These are phyloP conservation scores for Mortierella sp. DNA, from an alignment of 371 early-diverging fungal species.

Conservation along the genomic window DNA sequence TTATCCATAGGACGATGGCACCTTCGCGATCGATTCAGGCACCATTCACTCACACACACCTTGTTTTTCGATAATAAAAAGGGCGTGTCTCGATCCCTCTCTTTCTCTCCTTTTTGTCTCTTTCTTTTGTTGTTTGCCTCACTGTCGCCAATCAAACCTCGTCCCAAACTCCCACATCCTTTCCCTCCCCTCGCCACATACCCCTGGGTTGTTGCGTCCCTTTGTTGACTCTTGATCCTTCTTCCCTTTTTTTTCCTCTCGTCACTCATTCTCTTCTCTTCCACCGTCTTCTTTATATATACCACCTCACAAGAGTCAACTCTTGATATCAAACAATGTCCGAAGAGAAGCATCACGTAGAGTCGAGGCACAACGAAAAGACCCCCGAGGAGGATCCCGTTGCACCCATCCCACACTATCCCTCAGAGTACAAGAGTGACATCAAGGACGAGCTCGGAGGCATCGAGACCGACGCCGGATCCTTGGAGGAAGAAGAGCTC, in stretches of 20 bases:
- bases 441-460: slow-evolving; percentile 36
- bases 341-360: slow-evolving; percentile 8
- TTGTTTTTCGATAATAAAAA: slow-evolving; percentile 1
- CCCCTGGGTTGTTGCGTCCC: neutral
- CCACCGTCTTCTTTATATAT: neutral
- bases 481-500: slow-evolving; percentile 47
- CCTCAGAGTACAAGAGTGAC: slow-evolving; percentile 32
- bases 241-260: neutral
- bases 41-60: neutral
- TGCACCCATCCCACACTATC: slow-evolving; percentile 51
- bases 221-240: neutral
- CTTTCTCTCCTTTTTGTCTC: neutral
- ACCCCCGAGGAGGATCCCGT: slow-evolving; percentile 42
- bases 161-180: neutral
- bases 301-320: neutral
- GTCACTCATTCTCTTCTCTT: neutral
- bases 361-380: slow-evolving; percentile 18
- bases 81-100: neutral
- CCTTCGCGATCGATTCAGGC: slow-evolving; percentile 14
- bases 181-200: neutral
- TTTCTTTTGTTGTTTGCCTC: neutral
- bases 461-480: slow-evolving; percentile 36
- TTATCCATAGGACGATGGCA: slow-evolving; percentile 10
- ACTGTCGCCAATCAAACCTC: slow-evolving; percentile 7
- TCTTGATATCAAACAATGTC: slow-evolving; percentile 1